phyloP scores from a whole-genome alignment of 371 early-diverging fungal species.

The Haplosporangium sp. region DNA sequence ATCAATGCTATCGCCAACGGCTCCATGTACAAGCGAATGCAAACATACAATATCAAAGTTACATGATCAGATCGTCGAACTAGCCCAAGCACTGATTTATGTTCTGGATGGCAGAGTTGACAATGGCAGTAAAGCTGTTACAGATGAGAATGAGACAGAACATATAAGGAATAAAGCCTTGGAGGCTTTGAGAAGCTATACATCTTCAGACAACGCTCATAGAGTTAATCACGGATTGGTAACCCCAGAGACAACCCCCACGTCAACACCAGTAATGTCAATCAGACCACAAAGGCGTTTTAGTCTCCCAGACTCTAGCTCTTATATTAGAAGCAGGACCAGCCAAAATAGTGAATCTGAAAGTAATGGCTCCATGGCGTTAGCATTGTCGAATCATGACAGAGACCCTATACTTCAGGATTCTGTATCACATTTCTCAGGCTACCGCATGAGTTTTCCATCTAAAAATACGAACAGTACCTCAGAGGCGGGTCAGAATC shows the following conservation, averaged over 20 bases:
- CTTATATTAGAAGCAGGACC: not conserved
- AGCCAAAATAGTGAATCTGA: not conserved
- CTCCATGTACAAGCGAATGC: conserved; percentile 4
- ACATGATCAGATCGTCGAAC: conserved; percentile 8
- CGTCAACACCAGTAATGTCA: conserved; percentile 20
- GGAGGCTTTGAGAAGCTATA: not conserved
- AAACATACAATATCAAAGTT: conserved; percentile 1
- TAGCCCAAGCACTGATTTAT: conserved; percentile 15
- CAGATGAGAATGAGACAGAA: conserved; percentile 3
- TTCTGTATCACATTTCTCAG: conserved; percentile 13
- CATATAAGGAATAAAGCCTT: conserved; percentile 14
- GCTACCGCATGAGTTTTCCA: conserved; percentile 16
- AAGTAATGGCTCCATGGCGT: not conserved
- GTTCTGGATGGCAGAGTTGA: conserved; percentile 11
- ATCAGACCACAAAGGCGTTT: not conserved
- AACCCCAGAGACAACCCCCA: conserved; percentile 19
- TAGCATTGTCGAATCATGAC: not conserved
- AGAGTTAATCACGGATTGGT: not conserved
- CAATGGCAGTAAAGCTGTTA: not conserved
- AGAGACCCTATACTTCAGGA: conserved; percentile 11
- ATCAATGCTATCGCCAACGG: not conserved
- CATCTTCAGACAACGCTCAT: not conserved
- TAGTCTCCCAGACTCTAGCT: not conserved
- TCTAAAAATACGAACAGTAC: not conserved
- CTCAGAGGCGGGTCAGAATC: not conserved